Percentiles rank a stretch among this genome's conserved stretches.
Evolutionary conservation across 169 alveolate species (phyloP).

Genomic region (Plasmodium falciparum): DNA sequence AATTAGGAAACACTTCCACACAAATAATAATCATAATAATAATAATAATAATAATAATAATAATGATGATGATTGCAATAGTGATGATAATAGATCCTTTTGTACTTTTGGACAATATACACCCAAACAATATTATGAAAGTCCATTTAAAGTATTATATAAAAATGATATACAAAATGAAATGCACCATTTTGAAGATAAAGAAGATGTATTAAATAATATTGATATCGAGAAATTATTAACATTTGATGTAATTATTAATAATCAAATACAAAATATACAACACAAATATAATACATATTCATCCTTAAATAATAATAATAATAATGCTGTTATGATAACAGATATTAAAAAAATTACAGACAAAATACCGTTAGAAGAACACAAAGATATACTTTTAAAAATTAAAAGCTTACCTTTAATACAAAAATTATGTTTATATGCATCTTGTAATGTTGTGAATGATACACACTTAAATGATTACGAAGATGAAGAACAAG

Average conservation of each 20-base stretch:
- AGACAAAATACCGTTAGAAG: constrained; percentile 63
- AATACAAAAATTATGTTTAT: constrained; percentile 58
- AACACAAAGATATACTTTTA: constrained; percentile 61
- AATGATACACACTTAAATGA: constrained; percentile 54
- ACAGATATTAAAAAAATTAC: constrained; percentile 73
- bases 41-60: too few species aligned
- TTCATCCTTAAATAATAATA: constrained; percentile 4
- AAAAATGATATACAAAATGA: constrained; percentile 36
- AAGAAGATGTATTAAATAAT: constrained; percentile 52
- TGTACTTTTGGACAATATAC: constrained; percentile 13
- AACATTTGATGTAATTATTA: constrained; percentile 55
- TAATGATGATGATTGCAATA: too few species aligned
- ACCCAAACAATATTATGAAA: constrained; percentile 52
- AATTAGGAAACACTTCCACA: constrained; percentile 46
- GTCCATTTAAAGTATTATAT: constrained; percentile 68
- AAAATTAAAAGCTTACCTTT: constrained; percentile 65
- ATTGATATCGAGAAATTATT: constrained; percentile 30
- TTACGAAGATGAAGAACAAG: constrained; percentile 6
- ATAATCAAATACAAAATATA: constrained; percentile 56
- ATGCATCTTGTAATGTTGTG: constrained; percentile 56
- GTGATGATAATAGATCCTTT: constrained; percentile 28
- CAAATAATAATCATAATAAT: background rate
- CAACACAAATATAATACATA: constrained; percentile 38
- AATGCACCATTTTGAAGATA: constrained; percentile 29
- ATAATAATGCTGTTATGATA: constrained; percentile 46